Conservation (phyloP, 1,284 basidiomycete genomes). For the Mycena sp. region DNA sequence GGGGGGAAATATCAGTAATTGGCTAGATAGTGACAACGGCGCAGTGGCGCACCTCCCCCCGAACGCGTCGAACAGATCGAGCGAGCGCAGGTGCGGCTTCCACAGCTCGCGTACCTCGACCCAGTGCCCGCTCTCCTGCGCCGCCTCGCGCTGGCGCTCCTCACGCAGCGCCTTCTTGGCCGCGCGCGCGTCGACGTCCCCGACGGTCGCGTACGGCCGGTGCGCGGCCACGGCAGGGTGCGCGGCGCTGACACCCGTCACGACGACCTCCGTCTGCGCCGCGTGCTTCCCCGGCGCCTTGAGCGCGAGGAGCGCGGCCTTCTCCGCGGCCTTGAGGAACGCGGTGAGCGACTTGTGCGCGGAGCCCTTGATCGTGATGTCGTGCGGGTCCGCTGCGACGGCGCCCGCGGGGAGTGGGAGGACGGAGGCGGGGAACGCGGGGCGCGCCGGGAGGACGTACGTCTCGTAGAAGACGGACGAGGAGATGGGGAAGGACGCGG, state of each 20-base stretch:
- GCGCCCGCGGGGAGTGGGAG: constrained; percentile 39
- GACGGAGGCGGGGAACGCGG: constrained; percentile 61
- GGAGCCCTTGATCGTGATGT: constrained; percentile 71
- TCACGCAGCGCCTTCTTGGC: constrained; percentile 62
- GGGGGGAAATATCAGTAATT: too few species aligned
- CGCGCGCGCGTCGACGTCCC: constrained; percentile 66
- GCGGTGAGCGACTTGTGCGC: constrained; percentile 82
- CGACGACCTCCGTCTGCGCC: constrained; percentile 69
- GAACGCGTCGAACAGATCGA: constrained; percentile 69
- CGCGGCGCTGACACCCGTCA: constrained; percentile 66
- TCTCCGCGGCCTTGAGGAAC: constrained; percentile 81
- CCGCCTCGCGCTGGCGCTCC: constrained; percentile 54
- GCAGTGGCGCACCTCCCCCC: constrained; percentile 63
- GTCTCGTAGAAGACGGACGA: constrained; percentile 81
- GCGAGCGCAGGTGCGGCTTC: constrained; percentile 71
- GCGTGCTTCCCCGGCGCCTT: constrained; percentile 68
- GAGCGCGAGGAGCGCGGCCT: constrained; percentile 74
- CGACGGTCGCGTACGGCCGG: constrained; percentile 64
- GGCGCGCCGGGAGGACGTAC: constrained; percentile 79
- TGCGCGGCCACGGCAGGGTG: constrained; percentile 71
- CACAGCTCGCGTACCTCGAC: constrained; percentile 74
- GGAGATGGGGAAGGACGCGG: constrained; percentile 75
- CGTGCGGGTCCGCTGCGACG: constrained; percentile 44
- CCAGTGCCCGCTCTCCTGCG: constrained; percentile 55
- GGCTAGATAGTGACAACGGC: too few species aligned